Evolutionary conservation across 352 stramenopile genomes (phyloP), one percentile per base, ranked within the genome.

Genomic region (Pseudoperonospora humuli): DNA sequence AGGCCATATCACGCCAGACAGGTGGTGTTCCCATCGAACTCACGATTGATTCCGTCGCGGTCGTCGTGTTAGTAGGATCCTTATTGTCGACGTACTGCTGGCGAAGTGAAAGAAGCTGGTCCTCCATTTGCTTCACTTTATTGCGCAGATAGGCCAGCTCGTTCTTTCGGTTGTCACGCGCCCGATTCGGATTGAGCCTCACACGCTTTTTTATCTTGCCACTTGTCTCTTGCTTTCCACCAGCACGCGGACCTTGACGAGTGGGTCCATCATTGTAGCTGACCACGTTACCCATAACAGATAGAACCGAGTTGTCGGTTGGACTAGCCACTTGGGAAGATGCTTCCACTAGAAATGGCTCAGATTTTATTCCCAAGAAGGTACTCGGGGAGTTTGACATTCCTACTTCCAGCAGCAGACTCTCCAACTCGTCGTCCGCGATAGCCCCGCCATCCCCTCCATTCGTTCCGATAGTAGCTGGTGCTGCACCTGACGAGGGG

Each of bases 101-200:
- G 11, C 57, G 57, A 46, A 75, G 47, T 23, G 41, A 57, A 5
- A 43, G 31, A 13, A 71, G 47, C 28, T 62, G 54, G 3, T 57
- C 45, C 43, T 75, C 50, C 47, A 75, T 67, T 56, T 71, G 50
- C 19, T 57, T 65, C 9, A 67, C 64, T 29, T 70, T 70, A 38
- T 70, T 67, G 39, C 64, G 64, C 26, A 75, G 37, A 40, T 67
- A 67, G 1, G 62, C 50, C 13, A 72, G 40, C 31, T 75, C 64
- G 7, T 66, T 64, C 40, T 66, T 64, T 32, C 62, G 62, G 17
- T 68, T 66, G 23, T 71, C 57, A 8, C 62, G 57, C 18, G 62
- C 62, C 4, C 57, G 48, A 38, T 71, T 71, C 26, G 62, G 57
- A 28, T 71, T 71, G 20, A 67, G 14, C 11, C 54, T 36, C 18